Evolutionary conservation across 75 land plant genomes (phyloP), one percentile per base, ranked within the genome.

Genomic region (Larix kaempferi): DNA sequence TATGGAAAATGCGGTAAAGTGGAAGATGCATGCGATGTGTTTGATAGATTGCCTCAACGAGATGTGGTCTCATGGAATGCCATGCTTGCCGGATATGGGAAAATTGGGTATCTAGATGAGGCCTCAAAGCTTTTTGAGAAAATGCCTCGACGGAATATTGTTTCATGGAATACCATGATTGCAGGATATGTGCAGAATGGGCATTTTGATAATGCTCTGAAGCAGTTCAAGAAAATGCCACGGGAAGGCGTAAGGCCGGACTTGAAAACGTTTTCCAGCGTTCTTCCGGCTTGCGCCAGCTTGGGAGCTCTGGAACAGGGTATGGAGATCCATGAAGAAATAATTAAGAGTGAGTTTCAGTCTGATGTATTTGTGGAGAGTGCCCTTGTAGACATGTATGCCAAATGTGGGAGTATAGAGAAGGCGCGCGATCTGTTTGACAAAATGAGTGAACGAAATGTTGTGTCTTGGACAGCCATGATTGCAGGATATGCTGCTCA

Each of bases 331-430:
- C 89, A 87, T 71, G 65, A 78, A 19, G 22, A 76, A 3, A 72
- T 79, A 26, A 76, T 59, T 21, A 77, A 75, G 64, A 63, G 74
- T 52, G 84, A 84, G 56, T 67, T 74, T 16, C 82, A 87, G 64
- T 55, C 52, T 12, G 71, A 79, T 56, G 77, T 37, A 61, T 73
- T 78, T 74, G 80, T 87, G n/a, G 80, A 58, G 56, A 76, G 79
- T 59, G 57, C 84, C 26, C 71, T 87, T 57, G 60, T 87, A 15
- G 83, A 82, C 52, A 87, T 87, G 86, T 87, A 87, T 76, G 82
- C 81, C 23, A 84, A 84, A 77, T 84, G 88, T 78, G 85, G 88
- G 8, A 74, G 71, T 29, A 64, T 84, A 41, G 74, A 35, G 23
- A 80, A 87, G 62, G 86, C 86, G 25, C 65, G 63, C 39, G 14